Evolutionary conservation across 306 rosid species (phyloP).

Genomic region (Cucumis melo): DNA sequence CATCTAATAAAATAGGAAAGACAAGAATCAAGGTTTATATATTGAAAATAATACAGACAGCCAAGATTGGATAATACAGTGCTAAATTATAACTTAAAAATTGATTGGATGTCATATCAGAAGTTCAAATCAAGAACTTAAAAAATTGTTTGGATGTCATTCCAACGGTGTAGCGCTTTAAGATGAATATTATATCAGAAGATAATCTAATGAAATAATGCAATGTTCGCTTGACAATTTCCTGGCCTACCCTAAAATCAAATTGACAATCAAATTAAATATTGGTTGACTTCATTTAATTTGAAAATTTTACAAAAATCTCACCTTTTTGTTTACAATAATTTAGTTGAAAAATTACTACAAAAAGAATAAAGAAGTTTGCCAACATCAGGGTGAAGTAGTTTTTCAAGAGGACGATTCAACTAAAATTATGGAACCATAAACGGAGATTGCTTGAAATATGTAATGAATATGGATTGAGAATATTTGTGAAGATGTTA

Average conservation of each 20-base stretch:
- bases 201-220: neutral
- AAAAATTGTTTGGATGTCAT: neutral
- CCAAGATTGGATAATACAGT: no score
- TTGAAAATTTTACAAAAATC: neutral
- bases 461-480: neutral
- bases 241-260: neutral
- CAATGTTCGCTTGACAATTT: neutral
- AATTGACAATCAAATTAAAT: neutral
- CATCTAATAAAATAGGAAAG: neutral
- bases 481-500: neutral
- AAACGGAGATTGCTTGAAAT: neutral
- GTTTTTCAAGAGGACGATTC: no score
- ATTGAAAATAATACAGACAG: no score
- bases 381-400: no score
- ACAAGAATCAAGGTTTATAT: no score
- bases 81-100: no score
- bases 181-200: neutral
- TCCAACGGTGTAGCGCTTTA: neutral
- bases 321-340: no score
- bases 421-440: neutral
- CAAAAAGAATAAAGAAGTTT: no score
- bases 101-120: no score
- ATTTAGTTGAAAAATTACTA: no score
- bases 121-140: no score
- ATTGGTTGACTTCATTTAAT: neutral